phyloP scores from a whole-genome alignment of 495 filamentous ascomycete genomes.

The Podospora appendiculata region DNA sequence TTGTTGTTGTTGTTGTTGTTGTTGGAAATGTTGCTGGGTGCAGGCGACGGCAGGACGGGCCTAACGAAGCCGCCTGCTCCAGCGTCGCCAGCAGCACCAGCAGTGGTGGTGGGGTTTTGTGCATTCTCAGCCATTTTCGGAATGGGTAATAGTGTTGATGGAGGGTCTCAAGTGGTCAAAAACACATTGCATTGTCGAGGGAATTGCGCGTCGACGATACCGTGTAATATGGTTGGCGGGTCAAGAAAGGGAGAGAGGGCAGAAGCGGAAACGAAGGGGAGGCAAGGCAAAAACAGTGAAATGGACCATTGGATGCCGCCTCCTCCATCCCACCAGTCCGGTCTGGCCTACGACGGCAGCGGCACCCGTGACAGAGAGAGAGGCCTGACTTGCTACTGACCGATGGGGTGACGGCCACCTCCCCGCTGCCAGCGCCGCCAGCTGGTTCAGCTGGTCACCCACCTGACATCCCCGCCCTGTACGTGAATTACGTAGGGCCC shows the following conservation, averaged over 20 bases:
- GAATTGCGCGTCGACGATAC: not conserved
- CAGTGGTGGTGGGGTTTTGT: not conserved
- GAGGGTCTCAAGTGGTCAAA: slow-evolving; percentile 5
- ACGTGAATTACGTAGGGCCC: no score
- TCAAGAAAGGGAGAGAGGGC: not conserved
- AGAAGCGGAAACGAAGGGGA: not conserved
- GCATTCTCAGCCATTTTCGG: slow-evolving; percentile 30
- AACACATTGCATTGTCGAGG: slow-evolving; percentile 15
- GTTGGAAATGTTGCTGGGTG: slow-evolving; percentile 31
- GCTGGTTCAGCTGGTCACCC: no score
- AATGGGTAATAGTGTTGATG: not conserved
- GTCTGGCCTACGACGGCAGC: no score
- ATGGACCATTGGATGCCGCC: no score
- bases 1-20: slow-evolving; percentile 33
- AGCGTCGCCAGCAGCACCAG: not conserved
- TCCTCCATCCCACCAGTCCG: no score
- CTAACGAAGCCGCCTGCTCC: slow-evolving; percentile 43
- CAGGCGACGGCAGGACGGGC: slow-evolving; percentile 45
- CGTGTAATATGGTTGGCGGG: not conserved
- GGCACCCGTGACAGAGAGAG: no score
- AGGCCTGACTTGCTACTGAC: no score
- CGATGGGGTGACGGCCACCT: no score
- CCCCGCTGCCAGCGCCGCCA: no score
- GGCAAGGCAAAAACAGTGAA: no score
- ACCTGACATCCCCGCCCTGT: no score